Evolutionary conservation across 768 basidiomycete genomes (phyloP).

Genomic region (Naganishia vishniacii): DNA sequence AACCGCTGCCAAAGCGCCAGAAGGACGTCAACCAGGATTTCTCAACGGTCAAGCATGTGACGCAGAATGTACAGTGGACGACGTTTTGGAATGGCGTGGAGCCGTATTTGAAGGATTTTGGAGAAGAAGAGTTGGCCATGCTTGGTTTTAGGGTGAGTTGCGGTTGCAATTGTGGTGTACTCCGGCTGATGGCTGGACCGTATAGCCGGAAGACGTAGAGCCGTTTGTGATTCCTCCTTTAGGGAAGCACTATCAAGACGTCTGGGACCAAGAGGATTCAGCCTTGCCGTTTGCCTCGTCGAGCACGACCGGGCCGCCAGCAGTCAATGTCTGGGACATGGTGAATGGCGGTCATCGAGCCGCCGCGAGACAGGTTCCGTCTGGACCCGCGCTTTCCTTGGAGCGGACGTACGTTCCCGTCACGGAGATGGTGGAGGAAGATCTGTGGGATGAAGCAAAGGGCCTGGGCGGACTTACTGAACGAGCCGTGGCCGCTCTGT

Average conservation of each 20-base stretch:
- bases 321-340: conserved; percentile 23
- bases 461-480: conserved; percentile 86
- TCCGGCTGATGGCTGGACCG: conserved; percentile 31
- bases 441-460: conserved; percentile 65
- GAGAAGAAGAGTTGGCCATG: conserved; percentile 93
- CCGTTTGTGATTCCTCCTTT: conserved; percentile 80
- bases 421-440: conserved; percentile 67
- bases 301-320: conserved; percentile 13
- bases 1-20: conserved; percentile 52
- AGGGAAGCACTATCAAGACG: conserved; percentile 78
- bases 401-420: conserved; percentile 32
- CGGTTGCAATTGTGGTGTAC: background rate
- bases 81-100: conserved; percentile 87
- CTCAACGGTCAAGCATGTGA: conserved; percentile 70
- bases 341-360: background rate
- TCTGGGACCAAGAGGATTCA: conserved; percentile 89
- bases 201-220: conserved; percentile 67
- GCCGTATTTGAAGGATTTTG: conserved; percentile 78
- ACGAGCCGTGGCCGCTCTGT: conserved; percentile 51
- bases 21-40: conserved; percentile 83
- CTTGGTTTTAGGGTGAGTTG: conserved; percentile 66
- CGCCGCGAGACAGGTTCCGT: conserved; percentile 26
- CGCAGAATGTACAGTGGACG: conserved; percentile 50
- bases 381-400: background rate
- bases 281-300: conserved; percentile 18